Evolutionary conservation across 2,329 filamentous ascomycete genomes (phyloP).

Genomic region (Colletotrichum orbiculare): DNA sequence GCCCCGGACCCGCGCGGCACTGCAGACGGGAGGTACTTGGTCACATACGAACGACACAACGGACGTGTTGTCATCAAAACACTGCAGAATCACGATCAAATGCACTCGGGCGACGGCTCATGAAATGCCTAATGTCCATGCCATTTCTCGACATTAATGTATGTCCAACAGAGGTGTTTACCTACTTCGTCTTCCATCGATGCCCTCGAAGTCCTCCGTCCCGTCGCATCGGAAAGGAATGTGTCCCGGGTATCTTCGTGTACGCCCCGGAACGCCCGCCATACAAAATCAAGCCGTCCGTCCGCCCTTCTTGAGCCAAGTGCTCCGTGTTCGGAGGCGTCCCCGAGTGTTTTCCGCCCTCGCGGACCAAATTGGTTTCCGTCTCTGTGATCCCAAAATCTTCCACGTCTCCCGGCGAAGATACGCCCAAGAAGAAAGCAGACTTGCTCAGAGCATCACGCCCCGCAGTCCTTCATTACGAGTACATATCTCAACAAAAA

Average conservation of each 20-base stretch:
- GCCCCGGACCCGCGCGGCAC: constrained; percentile 6
- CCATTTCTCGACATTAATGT: constrained; percentile 14
- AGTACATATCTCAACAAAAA: constrained; percentile 2
- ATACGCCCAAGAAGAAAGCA: too few species aligned
- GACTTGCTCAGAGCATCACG: too few species aligned
- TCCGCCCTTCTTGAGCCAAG: neutral
- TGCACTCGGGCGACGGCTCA: neutral
- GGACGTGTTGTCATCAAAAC: neutral
- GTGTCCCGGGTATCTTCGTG: constrained; percentile 26
- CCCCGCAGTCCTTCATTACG: constrained; percentile 4
- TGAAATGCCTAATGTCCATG: neutral
- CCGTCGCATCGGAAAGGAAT: neutral
- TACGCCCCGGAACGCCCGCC: constrained; percentile 32
- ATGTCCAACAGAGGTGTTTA: constrained; percentile 9
- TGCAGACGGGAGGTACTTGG: too few species aligned
- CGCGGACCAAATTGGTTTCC: constrained; percentile 1
- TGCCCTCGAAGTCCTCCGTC: neutral
- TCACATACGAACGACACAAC: too few species aligned
- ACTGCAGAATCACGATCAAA: neutral
- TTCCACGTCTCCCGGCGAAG: too few species aligned
- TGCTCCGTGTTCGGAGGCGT: neutral
- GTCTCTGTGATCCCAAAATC: neutral
- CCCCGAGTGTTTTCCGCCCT: neutral
- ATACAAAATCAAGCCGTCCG: constrained; percentile 11
- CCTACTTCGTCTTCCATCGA: neutral